Conservation (phyloP, 2,329 filamentous ascomycete species). For the Arthrobotrys sinensis region DNA sequence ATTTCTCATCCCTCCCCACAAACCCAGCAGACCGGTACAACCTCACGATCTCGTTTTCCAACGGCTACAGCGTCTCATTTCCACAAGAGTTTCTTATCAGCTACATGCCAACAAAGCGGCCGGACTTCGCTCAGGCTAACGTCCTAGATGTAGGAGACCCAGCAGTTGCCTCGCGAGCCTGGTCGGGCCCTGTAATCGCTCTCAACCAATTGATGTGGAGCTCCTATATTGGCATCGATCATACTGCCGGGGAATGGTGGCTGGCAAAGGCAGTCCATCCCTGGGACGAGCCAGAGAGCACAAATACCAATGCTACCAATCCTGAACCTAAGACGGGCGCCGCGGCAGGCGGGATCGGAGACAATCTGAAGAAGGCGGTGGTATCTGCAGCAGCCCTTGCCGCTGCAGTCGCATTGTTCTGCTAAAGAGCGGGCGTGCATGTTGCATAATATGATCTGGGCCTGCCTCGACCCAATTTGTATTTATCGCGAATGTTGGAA, state of each 20-base stretch:
- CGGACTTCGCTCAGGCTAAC: not conserved
- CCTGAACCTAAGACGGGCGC: not conserved
- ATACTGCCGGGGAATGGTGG: conserved; percentile 43
- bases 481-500: not conserved
- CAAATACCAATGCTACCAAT: not conserved
- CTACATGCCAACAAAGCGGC: not conserved
- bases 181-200: conserved; percentile 7
- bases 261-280: conserved; percentile 23
- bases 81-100: conserved; percentile 6
- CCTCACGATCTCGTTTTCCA: conserved; percentile 34
- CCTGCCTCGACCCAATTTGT: not conserved
- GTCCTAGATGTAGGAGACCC: not conserved
- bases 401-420: conserved; percentile 29
- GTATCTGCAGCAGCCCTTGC: conserved; percentile 40
- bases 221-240: conserved; percentile 46
- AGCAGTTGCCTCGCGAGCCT: not conserved
- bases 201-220: conserved; percentile 8
- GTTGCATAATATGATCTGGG: conserved; percentile 5
- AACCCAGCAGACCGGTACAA: conserved; percentile 19
- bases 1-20: not conserved
- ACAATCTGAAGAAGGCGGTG: conserved; percentile 3
- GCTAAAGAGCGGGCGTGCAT: conserved; percentile 21
- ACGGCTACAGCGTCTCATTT: conserved; percentile 12
- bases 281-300: not conserved
- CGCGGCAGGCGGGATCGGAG: conserved; percentile 31